Evolutionary conservation across 306 rosid species (phyloP).

Genomic region (Oemleria cerasiformis): DNA sequence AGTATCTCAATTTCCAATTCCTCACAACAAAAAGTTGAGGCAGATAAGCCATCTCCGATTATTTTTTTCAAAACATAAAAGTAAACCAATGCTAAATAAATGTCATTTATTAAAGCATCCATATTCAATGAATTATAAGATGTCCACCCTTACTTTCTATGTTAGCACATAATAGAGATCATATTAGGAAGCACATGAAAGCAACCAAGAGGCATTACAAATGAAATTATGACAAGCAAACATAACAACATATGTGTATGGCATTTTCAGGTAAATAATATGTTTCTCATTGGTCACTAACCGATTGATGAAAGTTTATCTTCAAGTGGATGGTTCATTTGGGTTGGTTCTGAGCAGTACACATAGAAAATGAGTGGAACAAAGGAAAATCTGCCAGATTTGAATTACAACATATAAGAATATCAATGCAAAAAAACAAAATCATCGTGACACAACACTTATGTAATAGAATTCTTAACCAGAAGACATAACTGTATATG

Average conservation of each 20-base stretch:
- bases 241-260: not conserved
- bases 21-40: too few relatives aligned
- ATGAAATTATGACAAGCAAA: constrained; percentile 2
- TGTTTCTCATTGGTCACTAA: constrained; percentile 56
- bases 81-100: not conserved
- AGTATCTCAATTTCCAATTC: not conserved
- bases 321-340: constrained; percentile 48
- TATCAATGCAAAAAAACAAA: not conserved
- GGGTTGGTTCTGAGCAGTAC: constrained; percentile 36
- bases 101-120: not conserved
- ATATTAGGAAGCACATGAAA: not conserved
- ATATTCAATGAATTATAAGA: not conserved
- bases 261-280: constrained; percentile 2
- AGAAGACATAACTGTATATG: not conserved
- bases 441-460: not conserved
- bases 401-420: constrained; percentile 10
- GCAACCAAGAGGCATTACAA: constrained; percentile 1
- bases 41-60: not conserved
- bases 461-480: not conserved
- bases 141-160: not conserved
- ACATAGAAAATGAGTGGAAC: constrained; percentile 57
- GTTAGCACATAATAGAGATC: too few relatives aligned
- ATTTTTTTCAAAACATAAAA: not conserved
- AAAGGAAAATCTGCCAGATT: constrained; percentile 69
- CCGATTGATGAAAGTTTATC: constrained; percentile 75